Percentiles rank a stretch among this genome's conserved stretches.
phyloP scores from a whole-genome alignment of 306 rosid species.

The Oemleria cerasiformis region DNA sequence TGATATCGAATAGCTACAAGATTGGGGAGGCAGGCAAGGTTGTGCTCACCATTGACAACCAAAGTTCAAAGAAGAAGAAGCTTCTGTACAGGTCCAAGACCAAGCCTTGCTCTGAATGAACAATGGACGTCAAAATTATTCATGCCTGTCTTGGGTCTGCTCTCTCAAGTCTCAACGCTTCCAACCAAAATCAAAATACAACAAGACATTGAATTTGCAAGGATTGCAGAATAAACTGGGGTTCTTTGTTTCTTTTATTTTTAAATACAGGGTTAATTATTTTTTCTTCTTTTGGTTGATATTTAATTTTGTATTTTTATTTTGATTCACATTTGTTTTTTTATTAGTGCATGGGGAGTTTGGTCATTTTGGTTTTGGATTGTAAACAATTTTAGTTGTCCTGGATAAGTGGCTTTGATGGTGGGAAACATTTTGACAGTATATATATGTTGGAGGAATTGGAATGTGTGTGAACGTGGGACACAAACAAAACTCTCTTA shows the following conservation, averaged over 20 bases:
- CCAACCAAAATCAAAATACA: slow-evolving; percentile 2
- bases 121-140: not conserved
- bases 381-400: slow-evolving; percentile 20
- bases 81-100: slow-evolving; percentile 86
- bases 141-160: slow-evolving; percentile 9
- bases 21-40: slow-evolving; percentile 73
- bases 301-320: slow-evolving; percentile 18
- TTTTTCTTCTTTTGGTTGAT: slow-evolving; percentile 29
- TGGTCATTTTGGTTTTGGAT: slow-evolving; percentile 17
- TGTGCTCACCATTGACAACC: slow-evolving; percentile 78
- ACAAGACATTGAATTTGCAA: slow-evolving; percentile 5
- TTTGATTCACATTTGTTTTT: slow-evolving; percentile 28
- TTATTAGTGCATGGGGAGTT: slow-evolving; percentile 6
- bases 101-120: slow-evolving; percentile 51
- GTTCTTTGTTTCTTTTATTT: slow-evolving; percentile 22
- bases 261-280: slow-evolving; percentile 27
- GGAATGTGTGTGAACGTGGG: slow-evolving; percentile 20
- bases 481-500: slow-evolving; percentile 13
- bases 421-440: slow-evolving; percentile 20
- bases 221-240: slow-evolving; percentile 18
- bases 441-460: slow-evolving; percentile 9
- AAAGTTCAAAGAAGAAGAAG: slow-evolving; percentile 90
- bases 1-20: slow-evolving; percentile 59
- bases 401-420: not conserved
- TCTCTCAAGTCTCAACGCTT: not conserved